Evolutionary conservation across 106 monocot species (phyloP), one percentile per base, ranked within the genome.

Genomic region (Dioscorea dumetorum): DNA sequence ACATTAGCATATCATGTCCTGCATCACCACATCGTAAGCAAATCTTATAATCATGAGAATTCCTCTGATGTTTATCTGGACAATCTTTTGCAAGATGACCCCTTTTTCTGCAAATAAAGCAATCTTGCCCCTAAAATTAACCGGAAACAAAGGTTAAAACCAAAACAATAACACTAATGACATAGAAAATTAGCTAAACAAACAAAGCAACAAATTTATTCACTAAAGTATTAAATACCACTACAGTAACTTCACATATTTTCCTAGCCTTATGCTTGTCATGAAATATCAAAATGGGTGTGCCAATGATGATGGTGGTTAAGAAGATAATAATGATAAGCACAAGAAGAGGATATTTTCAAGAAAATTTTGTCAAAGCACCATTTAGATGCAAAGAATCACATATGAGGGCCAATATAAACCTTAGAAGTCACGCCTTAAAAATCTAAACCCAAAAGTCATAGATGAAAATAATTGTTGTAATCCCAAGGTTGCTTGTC

Each of bases 1-100:
- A 97, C 9, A 61, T 72, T 66, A 69, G 64, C 97, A 92, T 97
- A 49, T 92, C 92, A 87, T 97, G 97, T 22, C 97, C 97, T 11
- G 49, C 1, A 24, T 80, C 76, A 62, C 97, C 91, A 76, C 97
- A 97, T 28, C 81, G 69, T 50, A 97, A 64, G 67, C 89, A 97
- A 58, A 92, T 31, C 60, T 76, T 74, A 49, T 79, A 68, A 50
- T 81, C 70, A 15, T 78, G 80, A 62, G 73, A 12, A 54, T n/a
- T 71, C 35, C 48, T 73, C 48, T 82, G 80, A 56, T 82, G 20
- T 63, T 87, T 92, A n/a, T 89, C 76, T 33, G 97, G 92, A 57
- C 91, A 97, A 24, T 92, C 72, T 67, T 83, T 92, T 50, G 97
- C 84, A 33, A 72, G 34, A 69, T 97, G 97, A 14, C 97, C 97